A percentile compares a stretch with the other conserved stretches of the same genome.
Conservation (phyloP, 768 basidiomycete species). For the Mycena maculata region DNA sequence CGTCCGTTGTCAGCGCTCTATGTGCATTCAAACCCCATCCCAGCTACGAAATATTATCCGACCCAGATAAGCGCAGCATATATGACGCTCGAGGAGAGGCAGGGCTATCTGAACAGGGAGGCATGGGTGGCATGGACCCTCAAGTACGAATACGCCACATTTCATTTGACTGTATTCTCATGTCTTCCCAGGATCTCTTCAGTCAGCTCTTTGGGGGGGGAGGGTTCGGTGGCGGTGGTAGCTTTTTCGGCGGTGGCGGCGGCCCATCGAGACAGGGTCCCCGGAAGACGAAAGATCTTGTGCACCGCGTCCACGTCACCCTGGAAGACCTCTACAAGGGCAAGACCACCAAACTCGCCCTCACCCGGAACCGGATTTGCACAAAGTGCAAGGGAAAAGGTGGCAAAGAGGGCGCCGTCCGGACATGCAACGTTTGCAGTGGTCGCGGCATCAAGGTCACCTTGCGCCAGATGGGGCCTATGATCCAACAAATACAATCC, state of each 20-base stretch:
- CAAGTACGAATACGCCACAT: constrained; percentile 63
- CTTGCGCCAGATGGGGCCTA: constrained; percentile 97
- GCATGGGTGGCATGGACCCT: constrained; percentile 97
- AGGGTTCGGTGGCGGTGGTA: constrained; percentile 86
- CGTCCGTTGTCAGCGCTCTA: constrained; percentile 10
- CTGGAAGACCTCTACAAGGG: constrained; percentile 99
- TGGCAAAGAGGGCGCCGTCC: constrained; percentile 96
- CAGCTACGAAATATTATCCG: constrained; percentile 94
- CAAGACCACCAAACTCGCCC: constrained; percentile 97
- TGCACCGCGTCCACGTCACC: constrained; percentile 95
- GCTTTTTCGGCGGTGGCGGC: constrained; percentile 79
- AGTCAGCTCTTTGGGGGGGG: constrained; percentile 94
- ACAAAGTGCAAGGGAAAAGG: constrained; percentile 95
- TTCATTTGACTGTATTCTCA: constrained; percentile 10
- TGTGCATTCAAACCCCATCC: constrained; percentile 7
- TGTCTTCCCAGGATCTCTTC: constrained; percentile 82
- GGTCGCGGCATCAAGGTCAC: constrained; percentile 94
- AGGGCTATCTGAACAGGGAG: constrained; percentile 86
- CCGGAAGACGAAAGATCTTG: constrained; percentile 97
- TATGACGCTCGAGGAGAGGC: constrained; percentile 96
- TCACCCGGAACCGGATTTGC: constrained; percentile 96
- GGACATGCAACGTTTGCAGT: constrained; percentile 78
- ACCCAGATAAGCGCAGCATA: constrained; percentile 80
- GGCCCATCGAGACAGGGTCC: constrained; percentile 77
- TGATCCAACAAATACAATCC: constrained; percentile 99